Conservation (phyloP, 2,329 filamentous ascomycete species). For the Stachybotrys chartarum region DNA sequence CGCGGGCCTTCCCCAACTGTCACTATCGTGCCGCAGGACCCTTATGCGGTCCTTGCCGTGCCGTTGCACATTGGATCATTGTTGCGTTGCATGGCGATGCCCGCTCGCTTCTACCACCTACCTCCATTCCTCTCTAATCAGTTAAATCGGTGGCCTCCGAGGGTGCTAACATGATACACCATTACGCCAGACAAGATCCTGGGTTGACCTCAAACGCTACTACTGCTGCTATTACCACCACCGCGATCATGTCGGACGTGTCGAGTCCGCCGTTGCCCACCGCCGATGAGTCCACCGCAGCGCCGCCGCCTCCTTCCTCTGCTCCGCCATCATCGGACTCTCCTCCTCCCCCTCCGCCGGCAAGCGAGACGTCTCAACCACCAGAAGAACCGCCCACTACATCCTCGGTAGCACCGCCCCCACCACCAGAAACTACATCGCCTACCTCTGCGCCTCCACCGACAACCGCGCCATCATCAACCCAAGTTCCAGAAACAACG, state of each 20-base stretch:
- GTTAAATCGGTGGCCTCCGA: background rate
- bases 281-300: background rate
- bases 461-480: slow-evolving; percentile 1
- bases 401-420: slow-evolving; percentile 1
- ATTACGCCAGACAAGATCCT: background rate
- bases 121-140: background rate
- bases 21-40: background rate
- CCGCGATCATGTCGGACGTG: background rate
- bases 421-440: slow-evolving; percentile 3
- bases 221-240: background rate
- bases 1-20: background rate
- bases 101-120: background rate
- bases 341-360: background rate
- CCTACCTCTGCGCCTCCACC: slow-evolving; percentile 2
- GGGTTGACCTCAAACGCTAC: background rate
- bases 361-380: background rate
- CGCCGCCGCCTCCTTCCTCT: background rate
- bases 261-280: background rate
- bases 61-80: background rate
- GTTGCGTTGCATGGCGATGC: background rate
- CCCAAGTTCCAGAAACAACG: slow-evolving; percentile 1
- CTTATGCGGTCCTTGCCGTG: background rate
- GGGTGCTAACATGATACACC: background rate
- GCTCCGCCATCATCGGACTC: background rate
- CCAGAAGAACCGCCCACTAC: background rate